Conservation (phyloP, 306 rosid genomes). For the Malus fusca region DNA sequence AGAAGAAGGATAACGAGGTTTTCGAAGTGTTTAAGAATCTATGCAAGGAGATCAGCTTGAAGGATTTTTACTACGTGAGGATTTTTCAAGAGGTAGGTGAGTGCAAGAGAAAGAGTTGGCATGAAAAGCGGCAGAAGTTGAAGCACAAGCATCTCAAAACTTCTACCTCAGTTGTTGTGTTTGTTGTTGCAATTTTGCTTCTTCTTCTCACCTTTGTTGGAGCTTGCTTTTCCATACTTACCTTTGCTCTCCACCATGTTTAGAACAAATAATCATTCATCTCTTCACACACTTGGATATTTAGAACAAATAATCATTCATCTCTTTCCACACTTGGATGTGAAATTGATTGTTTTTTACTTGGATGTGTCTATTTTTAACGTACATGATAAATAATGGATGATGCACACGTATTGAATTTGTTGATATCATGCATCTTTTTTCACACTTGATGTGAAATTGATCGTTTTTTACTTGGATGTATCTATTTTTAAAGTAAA, state of each 20-base stretch:
- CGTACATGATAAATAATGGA: no score
- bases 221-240: conserved; percentile 23
- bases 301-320: no score
- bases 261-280: not conserved
- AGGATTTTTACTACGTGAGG: conserved; percentile 31
- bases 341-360: no score
- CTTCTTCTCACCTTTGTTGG: conserved; percentile 24
- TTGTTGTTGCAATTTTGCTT: conserved; percentile 10
- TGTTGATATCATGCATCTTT: no score
- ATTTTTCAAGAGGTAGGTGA: conserved; percentile 18
- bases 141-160: not conserved
- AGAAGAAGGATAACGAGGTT: conserved; percentile 13
- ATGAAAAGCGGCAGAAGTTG: conserved; percentile 1
- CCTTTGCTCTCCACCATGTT: conserved; percentile 16
- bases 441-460: no score
- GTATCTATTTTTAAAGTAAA: not conserved
- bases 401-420: no score
- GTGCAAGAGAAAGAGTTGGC: conserved; percentile 3
- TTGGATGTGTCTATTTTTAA: no score
- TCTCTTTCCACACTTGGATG: no score
- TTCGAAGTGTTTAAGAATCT: conserved; percentile 20
- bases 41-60: not conserved
- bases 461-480: no score
- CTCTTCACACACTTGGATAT: not conserved
- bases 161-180: not conserved